Evolutionary conservation across 257 asterid species (phyloP).

Genomic region (Primulina tabacum): DNA sequence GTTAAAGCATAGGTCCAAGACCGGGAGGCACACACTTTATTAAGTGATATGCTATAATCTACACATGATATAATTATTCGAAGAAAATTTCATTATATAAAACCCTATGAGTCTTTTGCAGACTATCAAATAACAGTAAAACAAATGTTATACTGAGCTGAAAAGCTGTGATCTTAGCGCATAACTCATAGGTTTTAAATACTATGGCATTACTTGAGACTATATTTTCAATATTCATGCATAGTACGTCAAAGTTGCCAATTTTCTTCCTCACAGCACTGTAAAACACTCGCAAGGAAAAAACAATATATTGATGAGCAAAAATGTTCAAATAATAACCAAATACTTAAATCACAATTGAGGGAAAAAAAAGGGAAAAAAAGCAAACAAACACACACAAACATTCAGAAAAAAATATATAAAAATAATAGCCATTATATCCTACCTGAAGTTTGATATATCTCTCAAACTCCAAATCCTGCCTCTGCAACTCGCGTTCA

Average conservation of each 20-base stretch:
- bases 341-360: constrained; percentile 1
- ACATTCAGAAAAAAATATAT: not conserved
- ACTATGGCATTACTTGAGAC: not conserved
- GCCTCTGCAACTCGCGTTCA: constrained; percentile 77
- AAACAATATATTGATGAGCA: constrained; percentile 12
- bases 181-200: not conserved
- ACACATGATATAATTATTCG: not conserved
- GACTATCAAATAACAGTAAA: not conserved
- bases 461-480: constrained; percentile 86
- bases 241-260: not conserved
- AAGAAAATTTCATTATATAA: not conserved
- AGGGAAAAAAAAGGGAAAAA: not conserved
- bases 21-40: not conserved
- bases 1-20: not conserved
- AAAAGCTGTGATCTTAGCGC: not conserved
- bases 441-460: constrained; percentile 81
- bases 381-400: not conserved
- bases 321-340: not conserved
- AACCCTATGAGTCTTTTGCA: not conserved
- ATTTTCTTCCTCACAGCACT: not conserved
- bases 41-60: not conserved
- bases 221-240: constrained; percentile 1
- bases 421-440: not conserved
- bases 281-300: not conserved
- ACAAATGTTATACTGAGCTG: not conserved